Evolutionary conservation across 331 rosid species (phyloP).

Genomic region (Phaseolus coccineus): DNA sequence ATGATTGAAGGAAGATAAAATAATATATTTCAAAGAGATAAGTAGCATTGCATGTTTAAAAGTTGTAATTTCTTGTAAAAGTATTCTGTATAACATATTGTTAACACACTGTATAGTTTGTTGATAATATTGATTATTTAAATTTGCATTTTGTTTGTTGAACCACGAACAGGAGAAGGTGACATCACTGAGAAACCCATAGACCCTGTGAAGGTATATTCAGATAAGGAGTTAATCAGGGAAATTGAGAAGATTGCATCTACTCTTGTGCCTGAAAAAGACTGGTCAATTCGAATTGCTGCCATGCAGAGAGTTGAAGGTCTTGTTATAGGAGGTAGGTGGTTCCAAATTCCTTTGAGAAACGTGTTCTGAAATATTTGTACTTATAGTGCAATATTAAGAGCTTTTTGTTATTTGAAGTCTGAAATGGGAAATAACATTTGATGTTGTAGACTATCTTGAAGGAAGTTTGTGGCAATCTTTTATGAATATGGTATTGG

Average conservation of each 20-base stretch:
- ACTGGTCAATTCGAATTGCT: conserved; percentile 94
- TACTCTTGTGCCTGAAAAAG: conserved; percentile 96
- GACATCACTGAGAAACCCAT: conserved; percentile 76
- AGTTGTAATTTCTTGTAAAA: background rate
- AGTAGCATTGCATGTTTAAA: conserved; percentile 10
- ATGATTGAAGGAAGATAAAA: conserved; percentile 28
- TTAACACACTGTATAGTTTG: conserved; percentile 27
- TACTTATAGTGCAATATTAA: conserved; percentile 24
- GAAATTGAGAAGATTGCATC: conserved; percentile 93
- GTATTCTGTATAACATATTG: background rate
- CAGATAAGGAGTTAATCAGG: conserved; percentile 93
- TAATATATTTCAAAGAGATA: conserved; percentile 31
- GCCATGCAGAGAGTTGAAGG: conserved; percentile 98
- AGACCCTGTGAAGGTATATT: conserved; percentile 92
- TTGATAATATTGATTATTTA: conserved; percentile 19
- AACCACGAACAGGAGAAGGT: conserved; percentile 72
- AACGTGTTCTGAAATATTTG: conserved; percentile 21
- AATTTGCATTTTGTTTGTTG: conserved; percentile 27
- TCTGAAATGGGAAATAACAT: background rate
- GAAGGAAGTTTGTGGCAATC: conserved; percentile 18
- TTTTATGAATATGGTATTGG: conserved; percentile 35
- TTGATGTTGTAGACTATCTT: conserved; percentile 32
- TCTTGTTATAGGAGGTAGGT: conserved; percentile 92
- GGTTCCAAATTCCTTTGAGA: conserved; percentile 39
- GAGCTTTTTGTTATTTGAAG: conserved; percentile 26